These are phyloP conservation scores for Penicillium sp. DNA, from an alignment of 2,329 filamentous ascomycete genomes.

Conservation along the genomic window DNA sequence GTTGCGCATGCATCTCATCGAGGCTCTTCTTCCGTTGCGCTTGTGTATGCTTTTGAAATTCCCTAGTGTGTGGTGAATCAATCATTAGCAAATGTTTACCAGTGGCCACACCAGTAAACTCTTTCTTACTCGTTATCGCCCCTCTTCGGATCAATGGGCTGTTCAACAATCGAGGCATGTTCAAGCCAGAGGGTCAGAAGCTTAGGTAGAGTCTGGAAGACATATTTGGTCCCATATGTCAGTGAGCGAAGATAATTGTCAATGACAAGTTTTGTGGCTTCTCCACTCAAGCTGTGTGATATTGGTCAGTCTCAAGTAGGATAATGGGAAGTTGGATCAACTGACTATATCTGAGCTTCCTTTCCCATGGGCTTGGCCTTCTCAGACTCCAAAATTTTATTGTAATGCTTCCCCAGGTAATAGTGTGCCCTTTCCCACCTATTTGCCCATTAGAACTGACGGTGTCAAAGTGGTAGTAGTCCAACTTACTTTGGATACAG, in stretches of 20 bases:
- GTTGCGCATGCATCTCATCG: constrained; percentile 67
- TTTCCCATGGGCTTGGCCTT: constrained; percentile 73
- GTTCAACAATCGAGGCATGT: constrained; percentile 73
- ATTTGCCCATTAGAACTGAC: not conserved
- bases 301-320: constrained; percentile 29
- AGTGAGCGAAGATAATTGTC: constrained; percentile 90
- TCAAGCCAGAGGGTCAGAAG: constrained; percentile 93
- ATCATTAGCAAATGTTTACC: constrained; percentile 2
- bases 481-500: constrained; percentile 37
- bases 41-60: constrained; percentile 50
- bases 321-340: not conserved
- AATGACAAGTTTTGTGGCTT: constrained; percentile 82
- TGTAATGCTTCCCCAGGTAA: constrained; percentile 94
- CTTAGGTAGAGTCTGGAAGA: constrained; percentile 90
- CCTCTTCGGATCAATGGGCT: constrained; percentile 53
- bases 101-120: not conserved
- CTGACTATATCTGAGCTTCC: constrained; percentile 68
- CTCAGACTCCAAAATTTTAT: constrained; percentile 89
- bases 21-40: constrained; percentile 63
- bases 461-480: not conserved
- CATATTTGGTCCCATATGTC: constrained; percentile 86
- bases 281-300: constrained; percentile 63
- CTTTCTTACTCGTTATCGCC: constrained; percentile 46
- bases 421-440: constrained; percentile 98
- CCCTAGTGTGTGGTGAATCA: constrained; percentile 27